Base-by-base conservation (phyloP, 1,284 basidiomycete species). In the Ceratobasidium sp. region DNA sequence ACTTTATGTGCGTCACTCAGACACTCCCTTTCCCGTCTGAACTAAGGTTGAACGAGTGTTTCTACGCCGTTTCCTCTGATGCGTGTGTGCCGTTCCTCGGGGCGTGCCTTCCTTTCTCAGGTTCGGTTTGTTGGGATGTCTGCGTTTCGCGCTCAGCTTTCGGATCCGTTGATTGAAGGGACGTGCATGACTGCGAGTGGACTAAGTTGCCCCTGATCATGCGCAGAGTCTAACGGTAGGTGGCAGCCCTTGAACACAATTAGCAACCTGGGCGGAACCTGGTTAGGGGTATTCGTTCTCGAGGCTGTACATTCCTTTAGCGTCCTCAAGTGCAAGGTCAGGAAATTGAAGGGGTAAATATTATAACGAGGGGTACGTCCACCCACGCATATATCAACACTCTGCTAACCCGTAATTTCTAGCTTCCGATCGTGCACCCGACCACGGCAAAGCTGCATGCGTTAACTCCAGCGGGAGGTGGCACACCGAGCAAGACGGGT, bases 41-140 rank as follows among this genome's bases (percentile, higher is more conserved):
- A 67, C 65, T 65, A 60, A 52, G 30, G 8, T 18, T 46, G 76
- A 90, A 90, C 84, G 96, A 92, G 85, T 99, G 97, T 83, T 88
- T 90, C 82, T 86, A 89, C 35, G 83, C 84, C 0, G 80, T 81
- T 7, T 87, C 87, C 1, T 83, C 86, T 88, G 94, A 94, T 54
- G 89, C 95, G 57, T 96, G 97, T 0, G 89, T 93, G 69, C 87
- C 99, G 55, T 91, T 93, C 0, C 87, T 99, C 77, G 89, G 91
- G 65, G 90, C 90, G 18, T 99, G 98, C 85, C 87, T 99, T 75
- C 90, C 91, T 68, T 96, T 98, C 84, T 98, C 96, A 90, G 92
- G 92, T 99, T 12, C 97, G 99, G 85, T 99, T 99, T 82, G 97
- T 99, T 27, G 97, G 97, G 20, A 97, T 99, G 81, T 96, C 96